Evolutionary conservation across 176 grass and related monocot species (phyloP).

Genomic region (Paspalum vaginatum): DNA sequence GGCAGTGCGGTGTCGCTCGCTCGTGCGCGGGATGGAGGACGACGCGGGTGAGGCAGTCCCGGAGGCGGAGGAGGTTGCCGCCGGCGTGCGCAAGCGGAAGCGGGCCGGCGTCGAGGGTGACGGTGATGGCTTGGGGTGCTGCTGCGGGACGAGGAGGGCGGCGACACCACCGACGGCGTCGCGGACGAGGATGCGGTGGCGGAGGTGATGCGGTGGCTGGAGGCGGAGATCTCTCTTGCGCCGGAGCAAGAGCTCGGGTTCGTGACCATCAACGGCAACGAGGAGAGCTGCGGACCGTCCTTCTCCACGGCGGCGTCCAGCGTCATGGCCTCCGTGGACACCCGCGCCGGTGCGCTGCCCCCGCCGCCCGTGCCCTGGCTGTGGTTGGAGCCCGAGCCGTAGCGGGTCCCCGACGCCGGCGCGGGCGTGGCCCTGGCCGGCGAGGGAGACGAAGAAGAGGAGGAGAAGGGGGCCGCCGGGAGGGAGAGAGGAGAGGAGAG

Average conservation of each 20-base stretch:
- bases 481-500: no score
- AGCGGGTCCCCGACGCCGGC: no score
- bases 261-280: slow-evolving; percentile 81
- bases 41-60: not conserved
- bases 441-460: slow-evolving; percentile 45
- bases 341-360: slow-evolving; percentile 37
- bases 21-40: no score
- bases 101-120: not conserved
- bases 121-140: no score
- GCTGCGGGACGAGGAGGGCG: not conserved
- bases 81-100: slow-evolving; percentile 23
- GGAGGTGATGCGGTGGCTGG: slow-evolving; percentile 88
- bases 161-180: not conserved
- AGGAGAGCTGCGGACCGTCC: slow-evolving; percentile 93
- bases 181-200: slow-evolving; percentile 54
- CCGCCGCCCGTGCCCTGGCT: slow-evolving; percentile 54
- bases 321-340: slow-evolving; percentile 91
- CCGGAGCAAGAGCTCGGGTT: not conserved
- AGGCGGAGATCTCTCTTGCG: slow-evolving; percentile 55
- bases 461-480: no score
- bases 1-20: no score
- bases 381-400: not conserved
- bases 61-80: not conserved
- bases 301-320: slow-evolving; percentile 73
- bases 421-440: no score